Conservation (phyloP, 495 filamentous ascomycete genomes). For the Hyaloscypha bicolor region DNA sequence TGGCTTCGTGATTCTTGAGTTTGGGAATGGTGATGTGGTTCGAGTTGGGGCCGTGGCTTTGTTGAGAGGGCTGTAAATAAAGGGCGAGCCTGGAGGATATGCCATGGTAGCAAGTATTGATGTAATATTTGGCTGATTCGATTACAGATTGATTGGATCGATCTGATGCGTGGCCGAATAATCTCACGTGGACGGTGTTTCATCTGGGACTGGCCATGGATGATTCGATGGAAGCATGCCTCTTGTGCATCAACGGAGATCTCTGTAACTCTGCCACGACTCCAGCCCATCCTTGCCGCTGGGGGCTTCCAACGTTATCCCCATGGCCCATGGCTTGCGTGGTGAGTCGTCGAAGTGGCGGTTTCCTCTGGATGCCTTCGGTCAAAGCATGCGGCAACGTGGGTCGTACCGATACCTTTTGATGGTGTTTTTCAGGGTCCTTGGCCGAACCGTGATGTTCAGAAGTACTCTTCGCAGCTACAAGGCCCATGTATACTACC, state of each 20-base stretch:
- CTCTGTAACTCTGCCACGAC: constrained; percentile 55
- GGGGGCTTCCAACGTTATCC: constrained; percentile 39
- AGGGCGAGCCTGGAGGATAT: background rate
- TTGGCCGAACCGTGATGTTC: constrained; percentile 27
- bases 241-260: constrained; percentile 50
- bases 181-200: background rate
- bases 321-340: constrained; percentile 47
- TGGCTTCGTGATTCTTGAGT: too few species aligned
- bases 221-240: constrained; percentile 54
- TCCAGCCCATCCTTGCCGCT: constrained; percentile 52
- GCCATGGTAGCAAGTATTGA: too few species aligned
- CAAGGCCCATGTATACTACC: constrained; percentile 55
- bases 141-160: background rate
- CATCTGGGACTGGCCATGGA: constrained; percentile 39
- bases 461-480: constrained; percentile 42
- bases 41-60: background rate
- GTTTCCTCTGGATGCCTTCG: constrained; percentile 44
- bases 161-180: background rate
- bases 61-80: background rate
- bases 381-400: constrained; percentile 34
- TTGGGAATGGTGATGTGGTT: too few species aligned
- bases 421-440: constrained; percentile 37
- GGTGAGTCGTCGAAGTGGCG: constrained; percentile 44
- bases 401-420: constrained; percentile 20
- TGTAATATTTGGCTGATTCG: background rate